A percentile compares a stretch with the other conserved stretches of the same genome.
These are phyloP conservation scores for Fomitopsis betulina DNA, from an alignment of 1,284 basidiomycete genomes.

Conservation along the genomic window DNA sequence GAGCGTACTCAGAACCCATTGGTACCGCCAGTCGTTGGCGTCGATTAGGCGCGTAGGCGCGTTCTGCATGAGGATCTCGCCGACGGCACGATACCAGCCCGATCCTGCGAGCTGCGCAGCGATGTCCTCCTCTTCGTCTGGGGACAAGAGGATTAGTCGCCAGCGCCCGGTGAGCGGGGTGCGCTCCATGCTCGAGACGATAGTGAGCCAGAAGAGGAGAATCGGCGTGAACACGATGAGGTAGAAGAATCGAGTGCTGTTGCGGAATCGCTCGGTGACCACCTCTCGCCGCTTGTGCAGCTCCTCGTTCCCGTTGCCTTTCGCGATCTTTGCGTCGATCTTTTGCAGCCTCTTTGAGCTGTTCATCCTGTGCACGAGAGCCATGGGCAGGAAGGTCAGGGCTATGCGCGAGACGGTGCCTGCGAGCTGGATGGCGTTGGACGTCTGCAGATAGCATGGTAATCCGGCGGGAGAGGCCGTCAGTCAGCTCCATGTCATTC, in stretches of 20 bases:
- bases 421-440: slow-evolving; percentile 54
- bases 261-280: slow-evolving; percentile 43
- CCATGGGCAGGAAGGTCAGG: slow-evolving; percentile 66
- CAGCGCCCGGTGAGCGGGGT: slow-evolving; percentile 86
- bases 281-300: slow-evolving; percentile 46
- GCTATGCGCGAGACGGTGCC: slow-evolving; percentile 64
- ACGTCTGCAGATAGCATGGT: slow-evolving; percentile 32
- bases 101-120: slow-evolving; percentile 70
- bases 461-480: slow-evolving; percentile 5
- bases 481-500: background rate
- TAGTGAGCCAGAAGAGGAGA: slow-evolving; percentile 67
- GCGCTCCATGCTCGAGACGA: slow-evolving; percentile 74
- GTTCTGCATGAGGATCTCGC: slow-evolving; percentile 69
- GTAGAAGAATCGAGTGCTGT: slow-evolving; percentile 47
- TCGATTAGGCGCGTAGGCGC: slow-evolving; percentile 62
- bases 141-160: slow-evolving; percentile 83
- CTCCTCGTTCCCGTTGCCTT: slow-evolving; percentile 36
- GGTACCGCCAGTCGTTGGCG: slow-evolving; percentile 76
- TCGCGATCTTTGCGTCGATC: slow-evolving; percentile 42
- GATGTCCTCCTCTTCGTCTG: slow-evolving; percentile 87
- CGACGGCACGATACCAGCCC: slow-evolving; percentile 83
- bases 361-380: slow-evolving; percentile 53
- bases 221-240: slow-evolving; percentile 64
- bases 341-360: slow-evolving; percentile 46
- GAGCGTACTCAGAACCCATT: slow-evolving; percentile 76